Percentiles rank a stretch among this genome's conserved stretches.
phyloP scores from a whole-genome alignment of 2,329 filamentous ascomycete genomes.

The Trichoderma citrinoviride region DNA sequence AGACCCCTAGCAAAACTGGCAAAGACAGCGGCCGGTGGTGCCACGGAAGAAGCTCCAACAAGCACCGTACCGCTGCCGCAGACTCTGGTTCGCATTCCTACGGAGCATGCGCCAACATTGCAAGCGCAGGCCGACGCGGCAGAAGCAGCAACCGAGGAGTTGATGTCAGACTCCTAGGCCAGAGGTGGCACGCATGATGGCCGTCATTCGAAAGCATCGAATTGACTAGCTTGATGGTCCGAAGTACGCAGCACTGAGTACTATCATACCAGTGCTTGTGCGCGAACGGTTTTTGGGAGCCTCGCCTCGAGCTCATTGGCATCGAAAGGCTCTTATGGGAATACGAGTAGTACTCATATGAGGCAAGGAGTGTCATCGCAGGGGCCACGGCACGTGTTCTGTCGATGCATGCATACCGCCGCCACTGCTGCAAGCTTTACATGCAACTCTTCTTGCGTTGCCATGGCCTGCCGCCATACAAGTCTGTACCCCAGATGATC shows the following conservation, averaged over 20 bases:
- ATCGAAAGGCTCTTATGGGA: neutral
- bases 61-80: slow-evolving; percentile 63
- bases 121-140: slow-evolving; percentile 59
- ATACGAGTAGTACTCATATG: too few relatives aligned
- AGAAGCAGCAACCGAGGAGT: slow-evolving; percentile 44
- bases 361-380: neutral
- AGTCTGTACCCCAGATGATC: neutral
- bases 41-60: slow-evolving; percentile 38
- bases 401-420: neutral
- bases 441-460: neutral
- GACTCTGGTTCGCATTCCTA: slow-evolving; percentile 80
- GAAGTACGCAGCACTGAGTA: neutral
- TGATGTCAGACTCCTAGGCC: neutral
- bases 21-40: slow-evolving; percentile 49
- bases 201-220: neutral
- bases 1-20: slow-evolving; percentile 63
- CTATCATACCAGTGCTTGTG: neutral
- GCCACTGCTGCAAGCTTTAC: neutral
- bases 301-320: neutral
- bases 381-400: neutral
- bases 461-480: neutral
- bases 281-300: neutral
- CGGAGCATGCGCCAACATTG: slow-evolving; percentile 67
- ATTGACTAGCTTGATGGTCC: neutral
- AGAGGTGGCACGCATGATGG: neutral